phyloP scores from a whole-genome alignment of 78 protist species.

The Goniomonas avonlea region DNA sequence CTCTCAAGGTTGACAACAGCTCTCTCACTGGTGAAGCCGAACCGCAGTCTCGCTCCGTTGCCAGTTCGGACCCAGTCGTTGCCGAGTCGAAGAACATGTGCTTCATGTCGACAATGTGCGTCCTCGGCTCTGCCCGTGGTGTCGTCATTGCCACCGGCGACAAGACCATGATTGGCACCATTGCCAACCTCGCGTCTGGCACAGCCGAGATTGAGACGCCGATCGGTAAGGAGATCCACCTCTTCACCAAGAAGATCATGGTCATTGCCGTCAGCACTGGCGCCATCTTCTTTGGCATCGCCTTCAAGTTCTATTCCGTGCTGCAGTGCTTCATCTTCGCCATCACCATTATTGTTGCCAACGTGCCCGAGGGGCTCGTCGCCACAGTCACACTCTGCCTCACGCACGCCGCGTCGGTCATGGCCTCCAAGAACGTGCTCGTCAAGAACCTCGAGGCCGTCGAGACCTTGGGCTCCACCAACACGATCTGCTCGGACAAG shows the following conservation, averaged over 20 bases:
- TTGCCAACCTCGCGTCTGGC: conserved; percentile 9
- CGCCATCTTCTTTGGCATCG: conserved; percentile 30
- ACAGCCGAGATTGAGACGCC: conserved; percentile 40
- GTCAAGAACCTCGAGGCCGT: conserved; percentile 78
- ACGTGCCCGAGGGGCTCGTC: conserved; percentile 90
- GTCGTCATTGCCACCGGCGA: conserved; percentile 56
- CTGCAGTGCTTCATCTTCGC: conserved; percentile 67
- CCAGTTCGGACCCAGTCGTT: conserved; percentile 49
- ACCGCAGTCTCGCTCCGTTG: conserved; percentile 52
- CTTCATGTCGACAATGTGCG: conserved; percentile 58
- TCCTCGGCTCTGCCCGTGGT: conserved; percentile 62
- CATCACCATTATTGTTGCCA: conserved; percentile 91
- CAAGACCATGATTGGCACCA: conserved; percentile 59
- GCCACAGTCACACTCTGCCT: conserved; percentile 89
- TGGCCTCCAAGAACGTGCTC: conserved; percentile 75
- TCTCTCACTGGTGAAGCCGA: conserved; percentile 34
- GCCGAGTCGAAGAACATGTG: conserved; percentile 65
- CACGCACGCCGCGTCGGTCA: conserved; percentile 69
- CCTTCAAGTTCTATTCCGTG: not conserved
- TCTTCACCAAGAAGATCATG: conserved; percentile 65
- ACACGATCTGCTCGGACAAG: conserved; percentile 91
- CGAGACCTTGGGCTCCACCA: conserved; percentile 90
- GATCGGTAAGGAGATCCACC: conserved; percentile 63
- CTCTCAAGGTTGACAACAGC: conserved; percentile 12
- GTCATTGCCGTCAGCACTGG: conserved; percentile 62